A percentile compares a stretch with the other conserved stretches of the same genome.
Conservation (phyloP, 2,329 filamentous ascomycete genomes). For the Claviceps quebecensis region DNA sequence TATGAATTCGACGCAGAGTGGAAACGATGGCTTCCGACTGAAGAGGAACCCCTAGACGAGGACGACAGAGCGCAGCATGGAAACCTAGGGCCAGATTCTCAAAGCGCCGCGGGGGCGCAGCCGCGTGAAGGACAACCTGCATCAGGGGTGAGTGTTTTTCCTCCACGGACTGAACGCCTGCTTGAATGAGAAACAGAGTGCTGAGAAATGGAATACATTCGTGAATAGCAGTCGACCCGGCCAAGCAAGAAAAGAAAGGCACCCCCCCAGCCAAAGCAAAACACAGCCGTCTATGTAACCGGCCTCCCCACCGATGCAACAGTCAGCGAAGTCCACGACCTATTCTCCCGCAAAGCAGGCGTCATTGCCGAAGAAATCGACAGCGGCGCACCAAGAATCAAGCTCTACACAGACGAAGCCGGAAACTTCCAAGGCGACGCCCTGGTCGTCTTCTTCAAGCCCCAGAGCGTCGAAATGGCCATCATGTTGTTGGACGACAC, state of each 20-base stretch:
- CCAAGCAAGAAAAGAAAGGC: constrained; percentile 33
- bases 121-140: constrained; percentile 25
- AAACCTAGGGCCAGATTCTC: background rate
- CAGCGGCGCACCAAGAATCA: constrained; percentile 74
- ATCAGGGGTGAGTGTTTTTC: constrained; percentile 26
- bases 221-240: constrained; percentile 11
- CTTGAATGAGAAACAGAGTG: background rate
- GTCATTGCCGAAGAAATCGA: constrained; percentile 93
- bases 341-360: constrained; percentile 74
- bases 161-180: too few relatives aligned
- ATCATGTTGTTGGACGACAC: constrained; percentile 71
- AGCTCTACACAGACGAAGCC: constrained; percentile 71
- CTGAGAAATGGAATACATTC: background rate
- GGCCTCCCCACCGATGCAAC: constrained; percentile 70
- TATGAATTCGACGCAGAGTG: constrained; percentile 64
- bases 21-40: constrained; percentile 61
- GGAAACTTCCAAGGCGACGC: constrained; percentile 90
- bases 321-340: constrained; percentile 63
- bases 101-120: constrained; percentile 23
- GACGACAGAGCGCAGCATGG: constrained; percentile 6
- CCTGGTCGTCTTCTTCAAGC: constrained; percentile 85
- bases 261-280: constrained; percentile 44
- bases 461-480: constrained; percentile 79
- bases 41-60: constrained; percentile 28
- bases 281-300: constrained; percentile 86